These are phyloP conservation scores for Powellomyces hirtus DNA, from an alignment of 192 early-diverging fungal genomes.

Conservation along the genomic window DNA sequence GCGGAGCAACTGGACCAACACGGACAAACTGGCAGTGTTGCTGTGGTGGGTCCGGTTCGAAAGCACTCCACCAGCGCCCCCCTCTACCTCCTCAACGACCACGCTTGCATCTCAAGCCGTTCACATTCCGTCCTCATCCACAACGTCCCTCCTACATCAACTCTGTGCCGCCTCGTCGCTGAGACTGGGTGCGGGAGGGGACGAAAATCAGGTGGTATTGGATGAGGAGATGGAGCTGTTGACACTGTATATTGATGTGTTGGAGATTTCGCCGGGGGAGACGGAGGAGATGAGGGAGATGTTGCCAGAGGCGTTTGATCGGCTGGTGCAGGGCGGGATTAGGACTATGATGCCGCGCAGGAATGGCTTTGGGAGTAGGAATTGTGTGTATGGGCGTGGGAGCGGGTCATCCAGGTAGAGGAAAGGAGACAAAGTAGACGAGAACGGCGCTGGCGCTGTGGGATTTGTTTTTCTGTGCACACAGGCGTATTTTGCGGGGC, in stretches of 20 bases:
- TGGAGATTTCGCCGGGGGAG: background rate
- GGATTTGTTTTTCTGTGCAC: too few species aligned
- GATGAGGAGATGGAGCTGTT: background rate
- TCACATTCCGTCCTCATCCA: background rate
- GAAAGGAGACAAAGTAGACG: too few species aligned
- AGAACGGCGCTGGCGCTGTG: too few species aligned
- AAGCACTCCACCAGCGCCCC: background rate
- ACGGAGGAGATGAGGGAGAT: background rate
- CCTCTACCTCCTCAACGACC: background rate
- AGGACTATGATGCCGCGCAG: background rate
- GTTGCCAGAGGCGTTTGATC: background rate
- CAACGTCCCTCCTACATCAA: background rate
- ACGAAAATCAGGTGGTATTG: too few species aligned
- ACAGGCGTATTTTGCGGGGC: too few species aligned
- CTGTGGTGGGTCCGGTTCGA: conserved; percentile 2
- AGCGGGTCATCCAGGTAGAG: too few species aligned
- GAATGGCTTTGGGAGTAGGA: too few species aligned
- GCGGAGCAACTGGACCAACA: background rate
- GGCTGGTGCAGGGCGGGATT: background rate
- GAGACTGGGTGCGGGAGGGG: background rate
- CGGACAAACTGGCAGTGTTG: background rate
- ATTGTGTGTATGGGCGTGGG: too few species aligned
- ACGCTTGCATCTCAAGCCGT: background rate
- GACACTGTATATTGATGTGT: background rate
- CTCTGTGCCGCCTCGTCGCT: background rate